phyloP scores from a whole-genome alignment of 2,329 filamentous ascomycete genomes.

The Didymella sp. region DNA sequence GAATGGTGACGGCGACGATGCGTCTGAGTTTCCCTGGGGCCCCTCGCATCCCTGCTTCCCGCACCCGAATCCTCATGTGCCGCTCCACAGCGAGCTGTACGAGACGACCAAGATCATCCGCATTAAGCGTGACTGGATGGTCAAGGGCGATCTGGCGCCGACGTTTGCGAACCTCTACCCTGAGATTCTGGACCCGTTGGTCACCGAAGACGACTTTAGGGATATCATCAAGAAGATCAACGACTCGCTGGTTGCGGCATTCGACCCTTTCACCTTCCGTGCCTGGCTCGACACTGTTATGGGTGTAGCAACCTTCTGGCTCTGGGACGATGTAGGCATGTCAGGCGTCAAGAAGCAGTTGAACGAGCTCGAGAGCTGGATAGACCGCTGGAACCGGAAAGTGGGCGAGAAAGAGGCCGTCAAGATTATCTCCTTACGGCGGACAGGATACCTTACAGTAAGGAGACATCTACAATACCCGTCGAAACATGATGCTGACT shows the following conservation, averaged over 20 bases:
- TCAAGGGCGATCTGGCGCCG: constrained; percentile 86
- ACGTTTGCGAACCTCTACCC: constrained; percentile 96
- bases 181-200: constrained; percentile 87
- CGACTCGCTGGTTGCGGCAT: constrained; percentile 74
- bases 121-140: constrained; percentile 88
- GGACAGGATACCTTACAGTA: constrained; percentile 87
- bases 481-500: constrained; percentile 10
- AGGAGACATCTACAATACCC: constrained; percentile 45
- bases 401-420: constrained; percentile 67
- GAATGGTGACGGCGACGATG: constrained; percentile 56
- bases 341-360: constrained; percentile 77
- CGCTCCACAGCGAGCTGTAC: constrained; percentile 76
- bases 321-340: constrained; percentile 90
- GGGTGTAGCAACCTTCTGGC: constrained; percentile 85
- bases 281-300: constrained; percentile 82
- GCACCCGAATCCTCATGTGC: constrained; percentile 90
- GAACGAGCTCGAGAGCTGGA: constrained; percentile 75
- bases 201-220: constrained; percentile 87
- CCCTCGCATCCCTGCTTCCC: constrained; percentile 94
- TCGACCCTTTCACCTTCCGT: constrained; percentile 76
- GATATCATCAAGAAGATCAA: constrained; percentile 83
- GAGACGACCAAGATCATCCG: constrained; percentile 86
- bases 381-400: constrained; percentile 85
- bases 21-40: constrained; percentile 80
- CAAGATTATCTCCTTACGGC: constrained; percentile 76